Evolutionary conservation across 2,329 filamentous ascomycete genomes (phyloP).

Genomic region (Fusarium zealandicum): DNA sequence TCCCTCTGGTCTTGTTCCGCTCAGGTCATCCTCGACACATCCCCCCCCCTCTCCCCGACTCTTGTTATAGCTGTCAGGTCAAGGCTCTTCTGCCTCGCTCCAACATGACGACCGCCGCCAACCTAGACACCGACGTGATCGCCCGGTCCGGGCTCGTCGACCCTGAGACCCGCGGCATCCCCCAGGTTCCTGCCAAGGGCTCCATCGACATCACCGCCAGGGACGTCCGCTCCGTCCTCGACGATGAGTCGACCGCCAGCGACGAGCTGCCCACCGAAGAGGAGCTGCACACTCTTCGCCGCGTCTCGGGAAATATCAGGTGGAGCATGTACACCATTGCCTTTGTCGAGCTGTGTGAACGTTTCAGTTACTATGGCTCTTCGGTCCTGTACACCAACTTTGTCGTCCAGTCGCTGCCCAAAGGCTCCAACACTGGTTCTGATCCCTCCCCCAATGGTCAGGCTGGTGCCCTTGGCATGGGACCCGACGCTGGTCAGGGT

Average conservation of each 20-base stretch:
- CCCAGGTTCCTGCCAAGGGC: conserved; percentile 38
- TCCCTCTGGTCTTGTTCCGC: background rate
- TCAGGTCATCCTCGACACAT: conserved; percentile 12
- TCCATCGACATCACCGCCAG: conserved; percentile 41
- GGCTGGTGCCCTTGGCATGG: conserved; percentile 64
- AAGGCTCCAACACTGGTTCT: conserved; percentile 62
- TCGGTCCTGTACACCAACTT: conserved; percentile 74
- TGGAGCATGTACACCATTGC: conserved; percentile 73
- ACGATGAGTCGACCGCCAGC: conserved; percentile 41
- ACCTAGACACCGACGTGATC: conserved; percentile 49
- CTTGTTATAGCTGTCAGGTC: background rate
- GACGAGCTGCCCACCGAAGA: conserved; percentile 63
- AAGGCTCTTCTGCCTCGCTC: background rate
- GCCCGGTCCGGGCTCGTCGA: conserved; percentile 45
- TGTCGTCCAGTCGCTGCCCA: conserved; percentile 63
- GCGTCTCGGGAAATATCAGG: conserved; percentile 70
- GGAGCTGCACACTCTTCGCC: conserved; percentile 66
- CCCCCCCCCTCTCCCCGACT: conserved; percentile 2
- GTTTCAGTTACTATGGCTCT: conserved; percentile 80
- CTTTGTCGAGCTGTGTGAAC: conserved; percentile 77
- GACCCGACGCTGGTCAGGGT: conserved; percentile 61
- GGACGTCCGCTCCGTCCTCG: conserved; percentile 29
- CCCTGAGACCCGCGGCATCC: conserved; percentile 42
- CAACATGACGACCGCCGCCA: conserved; percentile 47
- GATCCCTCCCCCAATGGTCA: conserved; percentile 44